phyloP scores from a whole-genome alignment of 257 asterid genomes.

The Fraxinus excelsior region DNA sequence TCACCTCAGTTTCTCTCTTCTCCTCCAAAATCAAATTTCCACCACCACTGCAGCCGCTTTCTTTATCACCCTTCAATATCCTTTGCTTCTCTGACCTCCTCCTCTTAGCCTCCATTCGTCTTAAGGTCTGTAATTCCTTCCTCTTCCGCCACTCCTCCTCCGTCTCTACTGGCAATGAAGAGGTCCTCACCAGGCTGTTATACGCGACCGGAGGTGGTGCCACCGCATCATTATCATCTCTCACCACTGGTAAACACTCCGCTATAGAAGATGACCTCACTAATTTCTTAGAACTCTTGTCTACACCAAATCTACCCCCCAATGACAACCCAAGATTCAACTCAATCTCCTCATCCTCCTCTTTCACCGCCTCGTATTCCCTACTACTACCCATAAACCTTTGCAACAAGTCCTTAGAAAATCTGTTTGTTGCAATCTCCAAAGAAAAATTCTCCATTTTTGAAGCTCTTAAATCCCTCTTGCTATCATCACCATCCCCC shows the following conservation, averaged over 20 bases:
- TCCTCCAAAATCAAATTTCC: conserved; percentile 50
- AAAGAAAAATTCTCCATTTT: conserved; percentile 70
- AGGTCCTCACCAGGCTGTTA: conserved; percentile 55
- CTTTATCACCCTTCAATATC: conserved; percentile 47
- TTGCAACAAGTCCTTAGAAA: conserved; percentile 71
- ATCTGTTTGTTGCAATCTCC: conserved; percentile 43
- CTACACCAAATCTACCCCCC: conserved; percentile 94
- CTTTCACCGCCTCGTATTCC: conserved; percentile 29
- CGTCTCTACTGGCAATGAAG: conserved; percentile 90
- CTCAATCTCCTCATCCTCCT: conserved; percentile 50
- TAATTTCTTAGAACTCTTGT: conserved; percentile 54
- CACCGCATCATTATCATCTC: conserved; percentile 52
- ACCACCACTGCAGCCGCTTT: conserved; percentile 30
- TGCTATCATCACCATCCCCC: conserved; percentile 55
- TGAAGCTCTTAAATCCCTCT: conserved; percentile 32
- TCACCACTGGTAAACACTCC: conserved; percentile 61
- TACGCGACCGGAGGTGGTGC: conserved; percentile 40
- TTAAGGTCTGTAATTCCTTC: conserved; percentile 79
- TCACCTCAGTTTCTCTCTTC: conserved; percentile 62
- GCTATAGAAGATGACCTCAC: conserved; percentile 79
- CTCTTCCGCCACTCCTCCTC: conserved; percentile 97
- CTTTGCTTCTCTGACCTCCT: conserved; percentile 87
- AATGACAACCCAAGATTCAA: conserved; percentile 93
- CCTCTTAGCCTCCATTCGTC: conserved; percentile 94
- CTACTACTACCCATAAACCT: conserved; percentile 61